These are phyloP conservation scores for Clonostachys byssicola DNA, from an alignment of 2,329 filamentous ascomycete genomes.

Conservation along the genomic window DNA sequence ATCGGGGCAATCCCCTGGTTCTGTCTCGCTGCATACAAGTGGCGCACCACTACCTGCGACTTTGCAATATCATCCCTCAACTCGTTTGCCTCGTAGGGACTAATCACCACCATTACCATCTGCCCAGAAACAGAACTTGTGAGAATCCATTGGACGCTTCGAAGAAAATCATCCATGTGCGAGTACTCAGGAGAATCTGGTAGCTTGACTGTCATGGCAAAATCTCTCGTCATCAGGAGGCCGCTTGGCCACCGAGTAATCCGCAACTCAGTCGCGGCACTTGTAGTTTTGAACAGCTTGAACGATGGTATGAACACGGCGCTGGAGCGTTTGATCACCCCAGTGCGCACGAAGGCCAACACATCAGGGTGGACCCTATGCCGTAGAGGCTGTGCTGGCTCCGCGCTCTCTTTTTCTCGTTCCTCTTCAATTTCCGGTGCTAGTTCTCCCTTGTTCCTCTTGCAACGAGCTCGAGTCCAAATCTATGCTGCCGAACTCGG, in stretches of 20 bases:
- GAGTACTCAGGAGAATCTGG: too few species aligned
- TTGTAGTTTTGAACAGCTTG: not conserved
- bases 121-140: not conserved
- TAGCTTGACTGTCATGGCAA: not conserved
- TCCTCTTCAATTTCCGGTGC: slow-evolving; percentile 58
- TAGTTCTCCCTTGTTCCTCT: slow-evolving; percentile 65
- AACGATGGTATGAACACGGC: not conserved
- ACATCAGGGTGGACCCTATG: slow-evolving; percentile 29
- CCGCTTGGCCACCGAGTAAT: not conserved
- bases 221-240: not conserved
- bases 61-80: slow-evolving; percentile 33
- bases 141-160: not conserved
- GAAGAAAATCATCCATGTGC: not conserved
- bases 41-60: slow-evolving; percentile 31
- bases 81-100: slow-evolving; percentile 54
- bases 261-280: not conserved
- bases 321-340: not conserved
- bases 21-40: slow-evolving; percentile 45
- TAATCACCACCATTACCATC: slow-evolving; percentile 29
- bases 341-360: not conserved
- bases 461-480: slow-evolving; percentile 27
- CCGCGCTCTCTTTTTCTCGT: slow-evolving; percentile 43
- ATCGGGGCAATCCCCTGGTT: slow-evolving; percentile 17
- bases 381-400: slow-evolving; percentile 30
- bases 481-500: too few species aligned